Conservation (phyloP, 768 basidiomycete genomes). For the Leucogyrophana mollusca region DNA sequence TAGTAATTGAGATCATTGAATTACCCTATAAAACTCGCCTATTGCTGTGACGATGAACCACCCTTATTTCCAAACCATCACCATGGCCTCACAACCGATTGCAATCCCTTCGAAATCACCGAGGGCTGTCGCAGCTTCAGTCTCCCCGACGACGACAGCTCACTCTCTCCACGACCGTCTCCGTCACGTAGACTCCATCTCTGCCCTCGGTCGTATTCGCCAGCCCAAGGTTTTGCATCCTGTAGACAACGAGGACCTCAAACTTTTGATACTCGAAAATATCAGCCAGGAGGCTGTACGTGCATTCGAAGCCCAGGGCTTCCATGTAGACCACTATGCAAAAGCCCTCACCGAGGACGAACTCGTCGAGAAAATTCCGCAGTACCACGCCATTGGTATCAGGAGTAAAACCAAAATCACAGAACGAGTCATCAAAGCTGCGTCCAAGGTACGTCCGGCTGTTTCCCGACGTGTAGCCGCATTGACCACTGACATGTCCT, state of each 20-base stretch:
- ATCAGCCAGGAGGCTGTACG: constrained; percentile 89
- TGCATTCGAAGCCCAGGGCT: constrained; percentile 79
- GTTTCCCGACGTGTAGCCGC: neutral
- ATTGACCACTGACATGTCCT: neutral
- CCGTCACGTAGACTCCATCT: constrained; percentile 32
- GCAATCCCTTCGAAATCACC: constrained; percentile 34
- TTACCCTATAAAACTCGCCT: no score
- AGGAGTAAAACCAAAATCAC: constrained; percentile 98
- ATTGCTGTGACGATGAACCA: constrained; percentile 9
- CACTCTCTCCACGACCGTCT: constrained; percentile 46
- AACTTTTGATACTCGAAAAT: constrained; percentile 89
- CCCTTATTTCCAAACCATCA: constrained; percentile 12
- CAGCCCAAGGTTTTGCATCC: constrained; percentile 77
- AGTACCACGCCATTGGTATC: constrained; percentile 94
- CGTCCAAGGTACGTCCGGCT: constrained; percentile 62
- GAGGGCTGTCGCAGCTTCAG: constrained; percentile 45
- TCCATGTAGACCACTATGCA: constrained; percentile 85
- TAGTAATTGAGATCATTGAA: no score
- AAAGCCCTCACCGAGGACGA: constrained; percentile 92
- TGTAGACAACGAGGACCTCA: constrained; percentile 75
- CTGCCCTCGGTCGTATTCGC: constrained; percentile 38
- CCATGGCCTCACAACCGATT: constrained; percentile 49
- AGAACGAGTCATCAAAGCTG: constrained; percentile 81
- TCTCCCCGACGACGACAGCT: constrained; percentile 48
- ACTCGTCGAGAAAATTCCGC: constrained; percentile 77